phyloP scores from a whole-genome alignment of 108 stramenopile species.

The Aureococcus anophagefferens region DNA sequence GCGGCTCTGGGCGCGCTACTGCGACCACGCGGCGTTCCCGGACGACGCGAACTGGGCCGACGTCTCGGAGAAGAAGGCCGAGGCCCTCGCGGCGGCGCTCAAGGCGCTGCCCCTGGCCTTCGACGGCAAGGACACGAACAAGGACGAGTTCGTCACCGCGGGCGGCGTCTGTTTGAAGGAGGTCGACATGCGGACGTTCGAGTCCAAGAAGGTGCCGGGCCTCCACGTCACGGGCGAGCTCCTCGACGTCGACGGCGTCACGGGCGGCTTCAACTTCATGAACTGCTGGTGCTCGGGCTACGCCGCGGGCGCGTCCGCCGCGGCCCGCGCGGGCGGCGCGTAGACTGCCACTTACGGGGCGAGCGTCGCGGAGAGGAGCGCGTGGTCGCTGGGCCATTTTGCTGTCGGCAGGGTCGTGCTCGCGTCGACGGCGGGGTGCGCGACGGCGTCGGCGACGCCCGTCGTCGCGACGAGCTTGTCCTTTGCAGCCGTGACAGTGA shows the following conservation, averaged over 20 bases:
- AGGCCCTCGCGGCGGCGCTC: not conserved
- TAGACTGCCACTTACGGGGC: too few relatives aligned
- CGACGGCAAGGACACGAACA: constrained; percentile 64
- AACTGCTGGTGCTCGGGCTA: constrained; percentile 75
- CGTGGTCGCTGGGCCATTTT: too few relatives aligned
- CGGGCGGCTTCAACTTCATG: constrained; percentile 80
- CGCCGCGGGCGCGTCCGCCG: constrained; percentile 53
- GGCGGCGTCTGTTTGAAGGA: constrained; percentile 67
- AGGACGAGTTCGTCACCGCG: constrained; percentile 89
- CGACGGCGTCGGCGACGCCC: too few relatives aligned
- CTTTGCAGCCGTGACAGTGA: too few relatives aligned
- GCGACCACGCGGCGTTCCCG: not conserved
- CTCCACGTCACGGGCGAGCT: constrained; percentile 72
- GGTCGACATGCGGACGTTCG: constrained; percentile 68
- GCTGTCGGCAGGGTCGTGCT: too few relatives aligned
- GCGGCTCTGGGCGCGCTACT: not conserved
- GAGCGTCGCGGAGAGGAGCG: too few relatives aligned
- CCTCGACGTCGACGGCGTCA: constrained; percentile 76
- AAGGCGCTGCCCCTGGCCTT: not conserved
- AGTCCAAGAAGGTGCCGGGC: constrained; percentile 55
- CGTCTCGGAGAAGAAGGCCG: not conserved
- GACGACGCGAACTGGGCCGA: not conserved
- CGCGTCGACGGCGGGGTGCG: too few relatives aligned
- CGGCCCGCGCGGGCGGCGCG: constrained; percentile 1
- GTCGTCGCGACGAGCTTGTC: too few relatives aligned